Evolutionary conservation across 805 yeast species (phyloP), one percentile per base, ranked within the genome.

Genomic region (Yarrowia bubula): DNA sequence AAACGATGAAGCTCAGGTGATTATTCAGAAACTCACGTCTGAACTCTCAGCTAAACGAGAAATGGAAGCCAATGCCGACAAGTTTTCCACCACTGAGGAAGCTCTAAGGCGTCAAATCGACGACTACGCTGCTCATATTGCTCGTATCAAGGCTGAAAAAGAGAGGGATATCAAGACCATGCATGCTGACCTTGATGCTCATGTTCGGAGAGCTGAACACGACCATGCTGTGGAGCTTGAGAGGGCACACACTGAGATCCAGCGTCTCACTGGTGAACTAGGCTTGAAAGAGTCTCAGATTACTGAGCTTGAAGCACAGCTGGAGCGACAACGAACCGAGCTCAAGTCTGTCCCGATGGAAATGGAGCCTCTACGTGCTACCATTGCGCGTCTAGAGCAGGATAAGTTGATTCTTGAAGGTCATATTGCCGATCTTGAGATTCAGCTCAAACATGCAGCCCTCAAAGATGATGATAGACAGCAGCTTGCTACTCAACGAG

Each of bases 21-120:
- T 43, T n/a, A 58, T 58, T 17, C 64, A 58, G 42, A 43, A 44
- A 11, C 51, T 58, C 8, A 33, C 51, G 13, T 58, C 64, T 3
- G 64, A 58, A 14, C 43, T 58, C 8, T 28, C 51, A 14, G 64
- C 64, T 35, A 58, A 58, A n/a, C 64, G 51, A 13, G 51, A 44
- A 10, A 37, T 58, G 33, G 64, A 58, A 10, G 33, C 39, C 1
- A 32, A 58, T 10, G 28, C 17, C 2, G 64, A 33, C 51, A 37
- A 46, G 33, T 35, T 33, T 9, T 55, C 61, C 7, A 55, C 47
- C 31, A 39, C 61, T 4, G 61, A 55, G 22, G 47, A 39, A 28
- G 43, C 47, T 11, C 61, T 55, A n/a, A 4, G 47, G 13, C 61
- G 61, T 4, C 61, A 55, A 47, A 39, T 55, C 28, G 61, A 55